phyloP scores from a whole-genome alignment of 2,329 filamentous ascomycete genomes.

The Xylariaceae sp. region DNA sequence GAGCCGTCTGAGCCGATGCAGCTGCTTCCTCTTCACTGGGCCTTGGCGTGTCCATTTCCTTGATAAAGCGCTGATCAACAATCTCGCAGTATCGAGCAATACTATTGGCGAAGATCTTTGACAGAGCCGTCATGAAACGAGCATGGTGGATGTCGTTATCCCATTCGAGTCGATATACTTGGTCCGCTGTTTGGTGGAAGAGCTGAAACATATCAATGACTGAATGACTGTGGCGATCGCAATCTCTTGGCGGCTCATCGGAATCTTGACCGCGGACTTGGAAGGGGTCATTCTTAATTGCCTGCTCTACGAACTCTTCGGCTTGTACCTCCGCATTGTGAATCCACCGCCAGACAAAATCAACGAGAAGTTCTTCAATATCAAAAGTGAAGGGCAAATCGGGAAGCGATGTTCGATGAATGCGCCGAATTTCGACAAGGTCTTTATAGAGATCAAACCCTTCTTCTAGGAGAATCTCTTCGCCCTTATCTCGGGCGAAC shows the following conservation, averaged over 20 bases:
- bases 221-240: constrained; percentile 86
- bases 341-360: constrained; percentile 97
- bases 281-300: constrained; percentile 86
- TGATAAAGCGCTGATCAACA: constrained; percentile 76
- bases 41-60: constrained; percentile 88
- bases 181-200: constrained; percentile 87
- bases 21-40: constrained; percentile 70
- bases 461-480: constrained; percentile 81
- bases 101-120: constrained; percentile 76
- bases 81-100: constrained; percentile 88
- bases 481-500: constrained; percentile 60
- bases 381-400: constrained; percentile 75
- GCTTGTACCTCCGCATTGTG: constrained; percentile 73
- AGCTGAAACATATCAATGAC: constrained; percentile 90
- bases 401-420: constrained; percentile 72
- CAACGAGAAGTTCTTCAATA: constrained; percentile 77
- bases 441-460: constrained; percentile 92
- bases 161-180: constrained; percentile 83
- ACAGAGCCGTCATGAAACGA: constrained; percentile 91
- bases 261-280: constrained; percentile 62
- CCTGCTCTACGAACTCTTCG: constrained; percentile 78
- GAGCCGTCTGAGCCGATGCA: constrained; percentile 69
- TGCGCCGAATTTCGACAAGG: constrained; percentile 74
- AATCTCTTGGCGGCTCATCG: constrained; percentile 62
- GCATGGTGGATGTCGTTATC: constrained; percentile 89